Evolutionary conservation across 768 basidiomycete genomes (phyloP).

Genomic region (Boletellus ananiceps): DNA sequence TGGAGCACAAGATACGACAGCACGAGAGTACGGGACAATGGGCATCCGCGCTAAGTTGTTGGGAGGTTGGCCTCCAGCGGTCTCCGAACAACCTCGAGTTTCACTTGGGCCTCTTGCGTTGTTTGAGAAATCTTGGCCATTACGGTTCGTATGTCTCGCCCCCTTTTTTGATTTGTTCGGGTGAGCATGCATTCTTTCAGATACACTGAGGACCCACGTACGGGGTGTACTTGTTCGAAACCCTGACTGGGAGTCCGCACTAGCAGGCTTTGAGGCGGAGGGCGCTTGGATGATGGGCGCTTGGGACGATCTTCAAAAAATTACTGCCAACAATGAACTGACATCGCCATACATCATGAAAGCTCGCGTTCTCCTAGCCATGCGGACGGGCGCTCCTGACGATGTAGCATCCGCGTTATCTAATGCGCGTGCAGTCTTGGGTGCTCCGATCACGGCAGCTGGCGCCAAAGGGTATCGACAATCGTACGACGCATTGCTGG

Average conservation of each 20-base stretch:
- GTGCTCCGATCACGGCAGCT: conserved; percentile 76
- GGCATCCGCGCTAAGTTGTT: conserved; percentile 99
- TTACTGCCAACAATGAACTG: conserved; percentile 48
- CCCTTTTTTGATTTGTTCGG: conserved; percentile 1
- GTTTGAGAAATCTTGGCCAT: conserved; percentile 91
- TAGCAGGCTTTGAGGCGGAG: conserved; percentile 86
- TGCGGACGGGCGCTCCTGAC: conserved; percentile 51
- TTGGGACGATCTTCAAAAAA: conserved; percentile 74
- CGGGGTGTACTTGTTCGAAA: conserved; percentile 81
- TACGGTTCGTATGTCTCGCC: conserved; percentile 63
- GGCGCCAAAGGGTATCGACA: conserved; percentile 78
- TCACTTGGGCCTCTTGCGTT: conserved; percentile 86
- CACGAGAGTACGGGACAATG: conserved; percentile 96
- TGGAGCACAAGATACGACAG: conserved; percentile 95
- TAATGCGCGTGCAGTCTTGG: conserved; percentile 67
- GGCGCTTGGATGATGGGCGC: conserved; percentile 96
- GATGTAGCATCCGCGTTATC: conserved; percentile 49
- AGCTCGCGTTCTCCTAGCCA: conserved; percentile 74
- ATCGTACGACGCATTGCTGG: conserved; percentile 80
- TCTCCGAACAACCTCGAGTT: conserved; percentile 84
- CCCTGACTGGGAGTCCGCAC: conserved; percentile 72
- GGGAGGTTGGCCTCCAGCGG: conserved; percentile 92
- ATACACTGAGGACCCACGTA: conserved; percentile 93
- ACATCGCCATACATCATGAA: conserved; percentile 64
- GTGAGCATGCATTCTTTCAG: conserved; percentile 37